A percentile compares a stretch with the other conserved stretches of the same genome.
phyloP scores from a whole-genome alignment of 805 yeast species.

The Cyberlindnera veronae region DNA sequence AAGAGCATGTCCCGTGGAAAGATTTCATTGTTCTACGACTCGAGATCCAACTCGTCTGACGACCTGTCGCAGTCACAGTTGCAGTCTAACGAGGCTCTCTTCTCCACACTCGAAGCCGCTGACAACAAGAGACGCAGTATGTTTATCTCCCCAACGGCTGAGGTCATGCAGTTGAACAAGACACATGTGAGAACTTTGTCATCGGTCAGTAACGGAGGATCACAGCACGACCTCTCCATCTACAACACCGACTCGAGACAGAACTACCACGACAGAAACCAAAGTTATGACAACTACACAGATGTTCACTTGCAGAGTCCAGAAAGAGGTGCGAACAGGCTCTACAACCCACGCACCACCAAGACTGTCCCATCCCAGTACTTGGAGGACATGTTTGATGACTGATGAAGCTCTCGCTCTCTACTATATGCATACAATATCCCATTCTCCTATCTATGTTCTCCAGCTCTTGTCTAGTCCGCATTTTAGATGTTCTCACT shows the following conservation, averaged over 20 bases:
- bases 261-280: conserved; percentile 13
- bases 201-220: conserved; percentile 32
- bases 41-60: conserved; percentile 9
- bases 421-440: not conserved
- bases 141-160: conserved; percentile 81
- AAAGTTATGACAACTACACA: conserved; percentile 16
- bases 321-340: conserved; percentile 18
- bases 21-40: conserved; percentile 21
- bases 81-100: conserved; percentile 14
- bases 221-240: conserved; percentile 5
- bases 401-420: not conserved
- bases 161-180: conserved; percentile 49
- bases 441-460: too few relatives aligned
- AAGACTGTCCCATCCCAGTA: conserved; percentile 45
- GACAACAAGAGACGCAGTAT: conserved; percentile 35
- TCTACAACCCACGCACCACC: conserved; percentile 16
- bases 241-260: conserved; percentile 4
- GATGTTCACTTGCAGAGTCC: conserved; percentile 18
- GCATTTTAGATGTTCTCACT: too few relatives aligned
- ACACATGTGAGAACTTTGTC: conserved; percentile 18
- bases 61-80: conserved; percentile 14
- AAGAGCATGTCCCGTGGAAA: conserved; percentile 17
- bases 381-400: conserved; percentile 44
- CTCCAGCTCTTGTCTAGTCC: not conserved
- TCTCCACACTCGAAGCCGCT: conserved; percentile 22